Base-by-base conservation (phyloP, 805 yeast species). In the Kregervanrija fluxuum region DNA sequence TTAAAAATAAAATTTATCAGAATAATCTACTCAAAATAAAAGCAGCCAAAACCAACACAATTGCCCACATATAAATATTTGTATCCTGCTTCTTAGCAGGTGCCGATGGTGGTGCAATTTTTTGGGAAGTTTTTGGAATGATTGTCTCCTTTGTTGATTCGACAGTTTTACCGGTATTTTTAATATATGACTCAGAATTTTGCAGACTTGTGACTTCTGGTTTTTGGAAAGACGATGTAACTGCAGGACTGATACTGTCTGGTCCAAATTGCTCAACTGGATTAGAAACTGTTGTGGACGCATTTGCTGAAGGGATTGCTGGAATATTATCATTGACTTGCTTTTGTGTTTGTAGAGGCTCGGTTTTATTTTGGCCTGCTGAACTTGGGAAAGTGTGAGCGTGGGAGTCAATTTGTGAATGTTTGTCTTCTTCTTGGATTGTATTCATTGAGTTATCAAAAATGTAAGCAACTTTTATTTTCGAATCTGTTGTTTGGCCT, bases 381-480 rank as follows among this genome's bases (percentile, higher is more conserved):
- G 45, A 40, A 33, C 54, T 52, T 11, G 46, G 49, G 14, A 33
- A 42, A 14, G 44, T 47, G 30, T 48, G 42, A 14, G 44, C 47
- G 30, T 48, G 42, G n/a, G 51, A 49, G 13, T 49, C 53, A 22
- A 37, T 38, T 31, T 53, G 41, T 17, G 36, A 41, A 8, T 54
- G 37, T 32, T 50, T 47, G 22, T 54, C 47, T 49, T 61, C 58
- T 50, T 61, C 66, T 45, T 50, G 56, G 49, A 62, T 62, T n/a
- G 66, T 47, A 40, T 56, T 56, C 47, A 59, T 61, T 31, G 53
- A 48, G 16, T 54, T 51, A 44, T 57, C 61, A 46, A 48, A 61
- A 45, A 55, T 56, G 50, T 56, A 62, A 9, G 54, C 54, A 41
- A 62, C 67, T 50, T 60, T 62, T 32, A 62, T 53, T 47, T 61